phyloP scores from a whole-genome alignment of 306 rosid species.

The Phaseolus lunatus region DNA sequence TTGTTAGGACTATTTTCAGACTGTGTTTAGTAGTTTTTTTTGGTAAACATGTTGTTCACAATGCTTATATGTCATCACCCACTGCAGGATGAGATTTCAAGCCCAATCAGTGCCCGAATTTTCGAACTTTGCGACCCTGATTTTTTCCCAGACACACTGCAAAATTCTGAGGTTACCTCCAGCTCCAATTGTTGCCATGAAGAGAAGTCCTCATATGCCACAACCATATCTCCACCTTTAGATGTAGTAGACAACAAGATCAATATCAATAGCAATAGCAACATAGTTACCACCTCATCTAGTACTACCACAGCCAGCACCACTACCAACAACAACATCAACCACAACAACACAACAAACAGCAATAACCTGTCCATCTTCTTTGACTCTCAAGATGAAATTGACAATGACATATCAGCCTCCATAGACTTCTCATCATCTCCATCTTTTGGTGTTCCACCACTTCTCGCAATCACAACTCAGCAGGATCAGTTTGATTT shows the following conservation, averaged over 20 bases:
- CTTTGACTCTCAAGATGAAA: conserved; percentile 83
- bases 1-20: conserved; percentile 22
- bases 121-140: conserved; percentile 78
- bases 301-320: conserved; percentile 30
- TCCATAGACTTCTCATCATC: conserved; percentile 86
- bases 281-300: conserved; percentile 43
- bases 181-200: conserved; percentile 79
- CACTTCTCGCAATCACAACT: conserved; percentile 49
- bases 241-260: conserved; percentile 53
- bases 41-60: conserved; percentile 47
- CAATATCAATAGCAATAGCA: conserved; percentile 47
- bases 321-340: conserved; percentile 1
- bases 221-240: conserved; percentile 56
- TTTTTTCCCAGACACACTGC: conserved; percentile 75
- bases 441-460: conserved; percentile 61
- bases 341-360: conserved; percentile 45
- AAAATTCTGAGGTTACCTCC: conserved; percentile 84
- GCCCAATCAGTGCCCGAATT: conserved; percentile 71
- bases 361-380: conserved; percentile 58
- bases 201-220: conserved; percentile 66
- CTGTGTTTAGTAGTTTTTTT: conserved; percentile 14
- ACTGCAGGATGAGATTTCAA: conserved; percentile 90
- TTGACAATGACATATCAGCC: conserved; percentile 90
- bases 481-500: conserved; percentile 69
- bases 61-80: conserved; percentile 47